Evolutionary conservation across 495 filamentous ascomycete species (phyloP).

Genomic region (Alectoria sarmentosa): DNA sequence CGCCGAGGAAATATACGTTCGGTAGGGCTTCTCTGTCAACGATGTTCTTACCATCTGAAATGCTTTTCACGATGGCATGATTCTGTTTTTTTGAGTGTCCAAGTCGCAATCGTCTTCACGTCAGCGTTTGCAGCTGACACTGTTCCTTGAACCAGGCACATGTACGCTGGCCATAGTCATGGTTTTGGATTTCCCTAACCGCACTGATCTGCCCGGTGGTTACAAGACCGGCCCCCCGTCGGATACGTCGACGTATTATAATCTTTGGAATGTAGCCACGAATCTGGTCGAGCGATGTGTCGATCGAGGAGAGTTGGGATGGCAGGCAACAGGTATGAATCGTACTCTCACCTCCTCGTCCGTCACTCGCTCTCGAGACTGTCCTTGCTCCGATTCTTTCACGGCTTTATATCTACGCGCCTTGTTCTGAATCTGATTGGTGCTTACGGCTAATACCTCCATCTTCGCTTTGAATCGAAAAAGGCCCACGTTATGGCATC

Average conservation of each 20-base stretch:
- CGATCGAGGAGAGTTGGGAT: neutral
- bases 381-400: neutral
- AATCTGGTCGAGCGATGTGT: neutral
- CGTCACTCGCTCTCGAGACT: neutral
- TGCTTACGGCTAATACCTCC: neutral
- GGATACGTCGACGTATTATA: neutral
- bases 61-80: too few species aligned
- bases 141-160: neutral
- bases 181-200: neutral
- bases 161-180: slow-evolving; percentile 1
- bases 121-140: neutral
- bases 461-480: neutral
- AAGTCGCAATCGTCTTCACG: neutral
- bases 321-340: neutral
- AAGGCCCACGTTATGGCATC: neutral
- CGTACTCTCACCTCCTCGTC: neutral
- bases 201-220: neutral
- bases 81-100: too few species aligned
- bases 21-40: neutral
- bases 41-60: neutral
- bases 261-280: neutral
- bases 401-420: neutral
- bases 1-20: neutral
- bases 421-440: too few species aligned
- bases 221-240: neutral